Evolutionary conservation across 176 grass and related monocot species (phyloP), one percentile per base, ranked within the genome.

Genomic region (Rhynchospora tenuis): DNA sequence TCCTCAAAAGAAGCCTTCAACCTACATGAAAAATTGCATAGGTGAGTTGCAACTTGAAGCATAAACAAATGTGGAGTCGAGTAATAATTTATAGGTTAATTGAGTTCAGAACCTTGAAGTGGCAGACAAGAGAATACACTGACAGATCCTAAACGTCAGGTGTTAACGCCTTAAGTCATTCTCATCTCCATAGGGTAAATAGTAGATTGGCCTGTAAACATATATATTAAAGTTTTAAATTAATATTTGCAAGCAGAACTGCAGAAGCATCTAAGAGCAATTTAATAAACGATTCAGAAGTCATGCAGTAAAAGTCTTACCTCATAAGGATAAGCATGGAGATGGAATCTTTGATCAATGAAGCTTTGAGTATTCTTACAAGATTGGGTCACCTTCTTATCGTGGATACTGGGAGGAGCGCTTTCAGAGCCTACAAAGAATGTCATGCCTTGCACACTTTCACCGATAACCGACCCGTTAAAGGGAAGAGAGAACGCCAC

Each of bases 261-360:
- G 68, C 15, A 75, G 5, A 19, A 81, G n/a, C 56, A 42, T 33
- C 13, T 57, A 7, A 70, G 15, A 57, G 24, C n/a, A 57, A 48
- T 62, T 57, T 84, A 74, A 50, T 11, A 84, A 46, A 12, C 50
- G 55, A 64, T 28, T 16, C 11, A 28, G 45, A 12, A 52, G 71
- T 52, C 45, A 0, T 27, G 79, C 9, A 79, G 16, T 64, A 80
- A 81, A 73, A 85, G 20, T 79, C 81, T 64, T 85, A 91, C 95
- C 95, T 98, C 95, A 67, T 98, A 10, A 98, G 87, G 89, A 98
- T 86, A 86, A 98, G 84, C 90, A 98, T 91, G 70, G 95, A 98
- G 83, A 98, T 89, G 73, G 95, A 98, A 64, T 94, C 92, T 73
- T 93, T 94, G 55, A 98, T 88, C 50, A 72, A 93, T 64, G 95